Evolutionary conservation across 148 eudicot genomes (phyloP), one percentile per base, ranked within the genome.

Genomic region (Bassia scoparia): DNA sequence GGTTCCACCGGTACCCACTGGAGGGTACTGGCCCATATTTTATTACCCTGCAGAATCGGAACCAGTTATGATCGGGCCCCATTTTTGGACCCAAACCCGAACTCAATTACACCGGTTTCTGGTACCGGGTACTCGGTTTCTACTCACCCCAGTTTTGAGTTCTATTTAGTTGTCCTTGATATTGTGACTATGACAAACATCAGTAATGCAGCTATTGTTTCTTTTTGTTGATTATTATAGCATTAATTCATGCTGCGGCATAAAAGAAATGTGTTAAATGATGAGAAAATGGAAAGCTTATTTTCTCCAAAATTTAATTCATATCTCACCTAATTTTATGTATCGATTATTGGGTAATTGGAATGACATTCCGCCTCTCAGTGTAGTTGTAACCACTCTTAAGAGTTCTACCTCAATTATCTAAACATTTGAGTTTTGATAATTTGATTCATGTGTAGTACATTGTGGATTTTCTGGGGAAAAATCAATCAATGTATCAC

Each of bases 171-270:
- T 81, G 92, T 90, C 55, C 99, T 97, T 66, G 99, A 96, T 74
- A 96, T 96, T 29, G 99, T 96, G 44, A 96, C 97, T 17, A 92
- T 96, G 97, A 97, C 99, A 38, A 96, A 96, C 95, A 97, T 96
- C 37, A 21, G 56, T 70, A n/a, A 44, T 10, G n/a, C n/a, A n/a
- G n/a, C n/a, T 64, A 0, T 18, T 44, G 24, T 38, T 43, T 27
- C 55, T 41, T 41, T 3, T 41, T 41, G 46, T 41, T 8, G 14
- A 41, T 14, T 7, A 41, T 11, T 41, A 41, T 41, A 41, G 12
- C 12, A 41, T 17, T 43, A 20, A 15, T 2, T 61, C 7, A 61
- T 38, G 21, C 24, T 29, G 49, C 35, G 1, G 16, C 52, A 14
- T 18, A 20, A 0, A 14, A 58, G 37, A 16, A 29, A 29, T 30